phyloP scores from a whole-genome alignment of 1,284 basidiomycete genomes.

The Trichosporon asahii region DNA sequence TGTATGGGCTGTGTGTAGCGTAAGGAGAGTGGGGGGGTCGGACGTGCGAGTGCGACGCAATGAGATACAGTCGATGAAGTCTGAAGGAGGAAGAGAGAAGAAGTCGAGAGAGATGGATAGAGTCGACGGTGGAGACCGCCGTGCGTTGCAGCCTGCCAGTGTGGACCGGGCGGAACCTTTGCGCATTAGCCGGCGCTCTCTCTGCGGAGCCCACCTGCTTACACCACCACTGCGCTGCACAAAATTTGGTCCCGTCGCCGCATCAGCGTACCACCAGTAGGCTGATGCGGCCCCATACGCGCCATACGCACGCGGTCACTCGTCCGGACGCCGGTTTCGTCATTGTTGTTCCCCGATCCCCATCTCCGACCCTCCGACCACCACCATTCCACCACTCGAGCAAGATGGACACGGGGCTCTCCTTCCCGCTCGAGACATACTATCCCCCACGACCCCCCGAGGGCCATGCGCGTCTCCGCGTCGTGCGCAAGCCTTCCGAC shows the following conservation, averaged over 20 bases:
- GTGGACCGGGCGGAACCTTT: constrained; percentile 3
- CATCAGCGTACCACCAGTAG: background rate
- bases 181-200: background rate
- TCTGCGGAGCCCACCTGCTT: background rate
- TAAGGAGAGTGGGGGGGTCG: background rate
- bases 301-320: background rate
- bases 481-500: constrained; percentile 35
- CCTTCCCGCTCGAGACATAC: background rate
- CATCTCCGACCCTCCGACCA: background rate
- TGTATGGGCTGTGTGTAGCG: background rate
- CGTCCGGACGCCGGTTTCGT: background rate
- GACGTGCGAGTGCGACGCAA: background rate
- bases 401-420: constrained; percentile 10
- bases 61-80: background rate
- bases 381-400: background rate
- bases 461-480: constrained; percentile 26
- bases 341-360: background rate
- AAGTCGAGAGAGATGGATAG: background rate
- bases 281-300: background rate
- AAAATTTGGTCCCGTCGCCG: constrained; percentile 4
- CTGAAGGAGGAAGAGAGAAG: background rate
- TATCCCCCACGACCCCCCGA: background rate
- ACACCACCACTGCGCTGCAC: background rate
- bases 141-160: background rate
- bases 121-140: background rate